Evolutionary conservation across 1,139 yeast species (phyloP).

Genomic region (Sugiyamaella sp.): DNA sequence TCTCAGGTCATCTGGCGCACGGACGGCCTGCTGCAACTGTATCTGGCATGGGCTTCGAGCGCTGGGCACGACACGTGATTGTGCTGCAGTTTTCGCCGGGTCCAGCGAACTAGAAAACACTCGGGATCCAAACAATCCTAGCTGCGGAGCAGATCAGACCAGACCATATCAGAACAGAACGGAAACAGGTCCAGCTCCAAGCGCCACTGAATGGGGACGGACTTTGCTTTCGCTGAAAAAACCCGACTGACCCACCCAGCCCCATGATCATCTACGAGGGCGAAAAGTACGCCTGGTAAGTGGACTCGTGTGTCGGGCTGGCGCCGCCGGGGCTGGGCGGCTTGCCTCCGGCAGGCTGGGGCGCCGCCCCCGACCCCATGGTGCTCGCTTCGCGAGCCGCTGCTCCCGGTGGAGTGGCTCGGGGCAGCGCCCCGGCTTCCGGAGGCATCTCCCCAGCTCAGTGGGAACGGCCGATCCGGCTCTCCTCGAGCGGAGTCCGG

Average conservation of each 20-base stretch:
- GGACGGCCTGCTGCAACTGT: slow-evolving; percentile 3
- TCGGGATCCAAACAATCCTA: too few relatives aligned
- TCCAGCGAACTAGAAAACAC: neutral
- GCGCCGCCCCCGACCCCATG: neutral
- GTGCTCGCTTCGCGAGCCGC: too few relatives aligned
- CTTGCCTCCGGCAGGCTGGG: slow-evolving; percentile 1
- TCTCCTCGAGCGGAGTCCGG: neutral
- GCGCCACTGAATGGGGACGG: neutral
- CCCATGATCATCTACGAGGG: slow-evolving; percentile 83
- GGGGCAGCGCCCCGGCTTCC: too few relatives aligned
- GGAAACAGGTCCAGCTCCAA: too few relatives aligned
- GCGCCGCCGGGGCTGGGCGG: too few relatives aligned
- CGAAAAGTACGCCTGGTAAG: slow-evolving; percentile 77
- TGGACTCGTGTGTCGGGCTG: slow-evolving; percentile 6
- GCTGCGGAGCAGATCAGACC: too few relatives aligned
- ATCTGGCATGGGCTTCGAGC: slow-evolving; percentile 4
- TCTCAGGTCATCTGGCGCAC: too few relatives aligned
- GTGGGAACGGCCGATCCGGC: too few relatives aligned
- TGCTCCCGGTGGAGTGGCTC: too few relatives aligned
- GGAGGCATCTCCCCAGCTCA: too few relatives aligned
- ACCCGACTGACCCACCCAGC: neutral
- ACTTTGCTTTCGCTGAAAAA: neutral
- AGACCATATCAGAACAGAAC: too few relatives aligned
- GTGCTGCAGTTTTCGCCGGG: neutral
- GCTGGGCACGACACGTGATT: slow-evolving; percentile 4